These are phyloP conservation scores for Somion occarium DNA, from an alignment of 1,284 basidiomycete species.

Conservation along the genomic window DNA sequence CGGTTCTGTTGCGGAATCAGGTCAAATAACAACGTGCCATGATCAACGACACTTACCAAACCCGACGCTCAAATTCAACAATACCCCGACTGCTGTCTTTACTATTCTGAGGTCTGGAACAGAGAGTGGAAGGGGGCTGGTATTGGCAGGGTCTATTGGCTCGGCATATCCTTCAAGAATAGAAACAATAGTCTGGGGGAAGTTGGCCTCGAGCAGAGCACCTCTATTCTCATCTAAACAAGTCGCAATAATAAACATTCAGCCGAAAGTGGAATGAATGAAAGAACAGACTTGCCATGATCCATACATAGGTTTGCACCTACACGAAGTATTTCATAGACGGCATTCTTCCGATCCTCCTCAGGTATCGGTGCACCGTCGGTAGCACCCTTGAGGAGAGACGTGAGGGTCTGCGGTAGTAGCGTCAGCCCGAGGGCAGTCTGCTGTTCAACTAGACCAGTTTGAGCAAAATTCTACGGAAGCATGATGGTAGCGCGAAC, in stretches of 20 bases:
- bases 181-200: slow-evolving; percentile 60
- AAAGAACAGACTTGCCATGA: slow-evolving; percentile 46
- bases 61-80: slow-evolving; percentile 76
- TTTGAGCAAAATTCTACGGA: slow-evolving; percentile 6
- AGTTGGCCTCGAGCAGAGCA: slow-evolving; percentile 59
- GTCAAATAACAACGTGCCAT: neutral
- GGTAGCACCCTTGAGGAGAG: slow-evolving; percentile 52
- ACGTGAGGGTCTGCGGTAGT: slow-evolving; percentile 59
- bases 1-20: slow-evolving; percentile 48
- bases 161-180: slow-evolving; percentile 69
- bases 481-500: slow-evolving; percentile 13
- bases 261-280: slow-evolving; percentile 8
- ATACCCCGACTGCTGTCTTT: slow-evolving; percentile 73
- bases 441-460: slow-evolving; percentile 57
- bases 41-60: slow-evolving; percentile 48
- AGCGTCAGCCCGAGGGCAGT: slow-evolving; percentile 59
- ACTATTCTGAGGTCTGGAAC: slow-evolving; percentile 66
- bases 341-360: slow-evolving; percentile 38
- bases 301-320: slow-evolving; percentile 79
- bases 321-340: slow-evolving; percentile 68
- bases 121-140: slow-evolving; percentile 45
- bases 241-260: neutral
- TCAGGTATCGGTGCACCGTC: slow-evolving; percentile 43
- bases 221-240: slow-evolving; percentile 59
- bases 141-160: slow-evolving; percentile 37